Conservation (phyloP, 1,284 basidiomycete genomes). For the Ustilago nuda region DNA sequence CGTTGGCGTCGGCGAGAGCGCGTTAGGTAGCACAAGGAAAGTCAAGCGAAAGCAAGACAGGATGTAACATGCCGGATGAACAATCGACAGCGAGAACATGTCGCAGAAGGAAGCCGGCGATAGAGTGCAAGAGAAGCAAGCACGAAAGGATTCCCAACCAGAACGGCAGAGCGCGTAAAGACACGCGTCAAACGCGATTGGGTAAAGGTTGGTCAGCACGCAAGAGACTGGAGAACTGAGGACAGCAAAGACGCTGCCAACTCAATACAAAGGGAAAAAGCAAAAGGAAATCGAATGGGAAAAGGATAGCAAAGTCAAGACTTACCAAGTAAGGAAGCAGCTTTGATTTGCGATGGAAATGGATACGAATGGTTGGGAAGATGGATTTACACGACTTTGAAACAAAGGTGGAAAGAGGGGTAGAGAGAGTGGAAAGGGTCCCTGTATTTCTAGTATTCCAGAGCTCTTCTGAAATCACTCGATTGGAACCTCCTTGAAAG, state of each 20-base stretch:
- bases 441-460: conserved; percentile 20
- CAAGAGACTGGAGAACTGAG: neutral
- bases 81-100: neutral
- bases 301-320: neutral
- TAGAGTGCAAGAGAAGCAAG: neutral
- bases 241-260: neutral
- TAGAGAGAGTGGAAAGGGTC: conserved; percentile 17
- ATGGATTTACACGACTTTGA: conserved; percentile 4
- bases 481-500: neutral
- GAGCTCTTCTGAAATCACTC: conserved; percentile 3
- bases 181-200: conserved; percentile 2
- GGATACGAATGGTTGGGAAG: neutral
- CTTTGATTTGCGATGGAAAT: conserved; percentile 6
- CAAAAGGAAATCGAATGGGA: neutral
- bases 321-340: conserved; percentile 8
- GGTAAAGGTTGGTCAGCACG: no score
- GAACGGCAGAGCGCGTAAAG: conserved; percentile 3
- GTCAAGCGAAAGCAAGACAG: neutral
- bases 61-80: conserved; percentile 12
- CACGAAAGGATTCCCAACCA: neutral
- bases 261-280: conserved; percentile 4
- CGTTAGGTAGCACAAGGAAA: conserved; percentile 2
- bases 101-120: neutral
- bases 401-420: conserved; percentile 29
- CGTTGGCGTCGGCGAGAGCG: conserved; percentile 28